Percentiles rank a stretch among this genome's conserved stretches.
These are phyloP conservation scores for Helianthus annuus DNA, from an alignment of 129 eudicot genomes.

Conservation along the genomic window HanXRQr2.0-SUNRISE NC_035441.2:174038575-174039074, in stretches of 20 bases:
- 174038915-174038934: not conserved
- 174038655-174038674: too few relatives aligned
- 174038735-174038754: constrained; percentile 35
- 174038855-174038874: constrained; percentile 33
- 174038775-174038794: constrained; percentile 30
- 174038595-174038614: too few relatives aligned
- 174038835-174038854: constrained; percentile 29
- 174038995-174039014: too few relatives aligned
- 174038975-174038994: not conserved
- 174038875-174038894: constrained; percentile 34
- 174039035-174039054: too few relatives aligned
- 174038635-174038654: too few relatives aligned
- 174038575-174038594: too few relatives aligned
- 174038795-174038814: constrained; percentile 14
- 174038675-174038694: not conserved
- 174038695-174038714: constrained; percentile 34
- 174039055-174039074: not conserved
- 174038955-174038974: not conserved
- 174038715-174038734: constrained; percentile 1
- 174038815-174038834: constrained; percentile 28
- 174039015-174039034: too few relatives aligned
- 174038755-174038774: constrained; percentile 8
- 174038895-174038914: not conserved
- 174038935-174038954: not conserved
- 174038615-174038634: too few relatives aligned